Evolutionary conservation across 371 early-diverging fungal genomes (phyloP).

Genomic region (Syncephalis plumigaleata): DNA sequence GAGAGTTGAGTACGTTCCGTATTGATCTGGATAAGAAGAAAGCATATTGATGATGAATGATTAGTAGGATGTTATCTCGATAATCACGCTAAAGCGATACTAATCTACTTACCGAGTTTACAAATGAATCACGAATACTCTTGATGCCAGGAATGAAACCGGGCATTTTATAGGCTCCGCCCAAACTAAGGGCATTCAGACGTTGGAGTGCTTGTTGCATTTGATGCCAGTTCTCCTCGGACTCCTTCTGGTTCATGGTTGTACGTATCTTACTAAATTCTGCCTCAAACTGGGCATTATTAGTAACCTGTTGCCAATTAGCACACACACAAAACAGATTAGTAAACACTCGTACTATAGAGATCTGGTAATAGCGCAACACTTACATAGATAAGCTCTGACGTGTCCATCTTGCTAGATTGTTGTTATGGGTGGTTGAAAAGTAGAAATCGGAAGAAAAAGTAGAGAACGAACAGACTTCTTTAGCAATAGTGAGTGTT

Average conservation of each 20-base stretch:
- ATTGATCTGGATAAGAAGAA: constrained; percentile 15
- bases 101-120: constrained; percentile 11
- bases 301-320: constrained; percentile 6
- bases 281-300: constrained; percentile 11
- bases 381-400: no score
- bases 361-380: no score
- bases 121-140: constrained; percentile 12
- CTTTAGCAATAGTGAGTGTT: no score
- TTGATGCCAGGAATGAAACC: constrained; percentile 16
- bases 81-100: neutral
- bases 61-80: no score
- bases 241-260: constrained; percentile 15
- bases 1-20: constrained; percentile 32
- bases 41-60: no score
- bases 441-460: no score
- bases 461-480: no score
- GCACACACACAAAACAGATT: no score
- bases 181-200: constrained; percentile 10
- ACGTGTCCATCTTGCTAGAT: no score
- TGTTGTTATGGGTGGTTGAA: no score
- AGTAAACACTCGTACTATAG: no score
- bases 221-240: constrained; percentile 18
- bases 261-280: constrained; percentile 15
- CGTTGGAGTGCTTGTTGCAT: constrained; percentile 16
- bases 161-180: constrained; percentile 10